These are phyloP conservation scores for Acanthamoeba triangularis DNA, from an alignment of 208 protist genomes.

Conservation along the genomic window DNA sequence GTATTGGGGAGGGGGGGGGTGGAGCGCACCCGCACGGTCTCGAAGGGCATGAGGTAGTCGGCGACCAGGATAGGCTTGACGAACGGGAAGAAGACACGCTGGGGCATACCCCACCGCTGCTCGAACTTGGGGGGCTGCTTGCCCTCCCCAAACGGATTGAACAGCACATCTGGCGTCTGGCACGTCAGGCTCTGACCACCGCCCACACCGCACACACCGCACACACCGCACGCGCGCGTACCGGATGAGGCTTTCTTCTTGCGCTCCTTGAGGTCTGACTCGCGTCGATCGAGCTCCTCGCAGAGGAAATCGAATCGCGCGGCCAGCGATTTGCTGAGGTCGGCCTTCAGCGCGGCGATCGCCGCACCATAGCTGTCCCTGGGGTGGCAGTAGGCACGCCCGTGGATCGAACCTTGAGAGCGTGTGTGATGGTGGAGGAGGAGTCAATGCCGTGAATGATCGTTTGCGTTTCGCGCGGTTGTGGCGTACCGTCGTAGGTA, in stretches of 20 bases:
- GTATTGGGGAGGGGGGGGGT: too few relatives aligned
- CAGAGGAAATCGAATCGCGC: conserved; percentile 14
- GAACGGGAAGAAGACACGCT: conserved; percentile 47
- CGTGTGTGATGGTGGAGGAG: not conserved
- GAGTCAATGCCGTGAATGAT: not conserved
- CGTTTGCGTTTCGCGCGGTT: not conserved
- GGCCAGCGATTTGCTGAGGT: not conserved
- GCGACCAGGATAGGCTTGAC: not conserved
- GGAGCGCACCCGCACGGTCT: not conserved
- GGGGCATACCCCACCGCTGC: conserved; percentile 5
- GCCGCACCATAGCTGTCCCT: not conserved
- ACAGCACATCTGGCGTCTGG: not conserved
- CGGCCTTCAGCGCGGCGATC: not conserved
- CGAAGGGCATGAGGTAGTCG: conserved; percentile 40
- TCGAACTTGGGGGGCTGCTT: not conserved
- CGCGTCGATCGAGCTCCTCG: conserved; percentile 4
- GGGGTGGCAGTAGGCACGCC: conserved; percentile 7
- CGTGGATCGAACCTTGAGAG: not conserved
- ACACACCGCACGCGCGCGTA: too few relatives aligned
- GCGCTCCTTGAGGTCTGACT: conserved; percentile 3
- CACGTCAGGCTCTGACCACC: too few relatives aligned
- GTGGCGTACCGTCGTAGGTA: too few relatives aligned
- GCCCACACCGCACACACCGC: too few relatives aligned
- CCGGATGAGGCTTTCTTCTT: too few relatives aligned
- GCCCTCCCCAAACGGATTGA: not conserved